Percentiles rank a stretch among this genome's conserved stretches.
These are phyloP conservation scores for Sordariomycetes sp. DNA, from an alignment of 2,329 filamentous ascomycete genomes.

Conservation along the genomic window DNA sequence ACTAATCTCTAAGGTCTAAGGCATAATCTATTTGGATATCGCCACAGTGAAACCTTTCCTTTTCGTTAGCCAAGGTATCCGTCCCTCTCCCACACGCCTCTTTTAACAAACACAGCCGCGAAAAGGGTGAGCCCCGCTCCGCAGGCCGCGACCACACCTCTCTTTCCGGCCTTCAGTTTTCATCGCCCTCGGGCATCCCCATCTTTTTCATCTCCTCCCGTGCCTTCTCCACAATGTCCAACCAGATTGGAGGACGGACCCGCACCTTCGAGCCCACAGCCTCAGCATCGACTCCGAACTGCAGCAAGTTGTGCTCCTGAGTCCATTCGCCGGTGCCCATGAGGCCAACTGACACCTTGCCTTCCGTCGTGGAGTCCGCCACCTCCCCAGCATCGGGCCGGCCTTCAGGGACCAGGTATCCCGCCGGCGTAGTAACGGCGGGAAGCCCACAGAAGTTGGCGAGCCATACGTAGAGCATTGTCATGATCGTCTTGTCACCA, in stretches of 20 bases:
- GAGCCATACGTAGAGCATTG: slow-evolving; percentile 40
- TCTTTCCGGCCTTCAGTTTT: background rate
- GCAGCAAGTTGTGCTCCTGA: slow-evolving; percentile 33
- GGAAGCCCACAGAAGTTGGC: slow-evolving; percentile 40
- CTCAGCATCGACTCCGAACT: slow-evolving; percentile 37
- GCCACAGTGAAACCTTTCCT: background rate
- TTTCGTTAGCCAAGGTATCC: background rate
- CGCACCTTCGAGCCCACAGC: slow-evolving; percentile 21
- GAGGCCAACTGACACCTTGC: slow-evolving; percentile 38
- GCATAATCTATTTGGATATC: background rate
- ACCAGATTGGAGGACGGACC: slow-evolving; percentile 27
- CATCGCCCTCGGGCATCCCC: background rate
- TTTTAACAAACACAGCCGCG: background rate
- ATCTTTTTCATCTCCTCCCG: slow-evolving; percentile 10
- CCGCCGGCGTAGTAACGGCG: slow-evolving; percentile 31
- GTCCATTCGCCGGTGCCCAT: slow-evolving; percentile 48
- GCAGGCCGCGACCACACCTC: background rate
- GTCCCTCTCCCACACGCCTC: background rate
- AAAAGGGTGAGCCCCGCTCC: background rate
- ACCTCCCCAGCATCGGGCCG: slow-evolving; percentile 17
- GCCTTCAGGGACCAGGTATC: slow-evolving; percentile 28
- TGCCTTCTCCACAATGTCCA: slow-evolving; percentile 30
- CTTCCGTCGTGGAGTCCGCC: slow-evolving; percentile 19
- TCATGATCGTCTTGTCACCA: slow-evolving; percentile 31
- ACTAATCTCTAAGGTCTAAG: background rate